These are phyloP conservation scores for Rhodomyrtus psidioides DNA, from an alignment of 441 rosid genomes.

Conservation along the genomic window DNA sequence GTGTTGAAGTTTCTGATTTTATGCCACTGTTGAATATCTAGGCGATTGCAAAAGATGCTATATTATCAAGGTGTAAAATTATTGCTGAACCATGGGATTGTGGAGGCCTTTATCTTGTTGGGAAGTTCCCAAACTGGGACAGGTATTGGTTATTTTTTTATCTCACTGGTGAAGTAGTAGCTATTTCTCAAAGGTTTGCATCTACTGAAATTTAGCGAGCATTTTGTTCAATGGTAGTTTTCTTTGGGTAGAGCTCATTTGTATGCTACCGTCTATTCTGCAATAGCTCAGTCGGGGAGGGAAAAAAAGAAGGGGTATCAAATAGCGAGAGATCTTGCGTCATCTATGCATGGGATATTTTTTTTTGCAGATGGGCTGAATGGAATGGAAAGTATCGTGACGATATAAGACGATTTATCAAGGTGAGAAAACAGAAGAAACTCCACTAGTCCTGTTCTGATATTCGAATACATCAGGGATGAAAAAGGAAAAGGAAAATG, in stretches of 20 bases:
- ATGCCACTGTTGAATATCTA: slow-evolving; percentile 22
- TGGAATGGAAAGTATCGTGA: slow-evolving; percentile 98
- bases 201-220: neutral
- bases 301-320: neutral
- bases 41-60: slow-evolving; percentile 84
- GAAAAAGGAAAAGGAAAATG: neutral
- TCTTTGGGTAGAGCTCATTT: neutral
- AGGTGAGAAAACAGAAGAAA: slow-evolving; percentile 34
- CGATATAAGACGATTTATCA: slow-evolving; percentile 74
- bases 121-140: slow-evolving; percentile 95
- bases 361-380: slow-evolving; percentile 83
- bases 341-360: neutral
- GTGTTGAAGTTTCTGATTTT: neutral
- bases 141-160: slow-evolving; percentile 33
- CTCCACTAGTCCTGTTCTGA: neutral
- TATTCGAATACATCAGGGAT: neutral
- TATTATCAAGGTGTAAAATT: slow-evolving; percentile 78
- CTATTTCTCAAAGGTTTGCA: neutral
- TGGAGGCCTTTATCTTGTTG: slow-evolving; percentile 94
- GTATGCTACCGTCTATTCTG: neutral
- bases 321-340: neutral
- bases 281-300: neutral
- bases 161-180: neutral
- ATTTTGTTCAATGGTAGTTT: neutral
- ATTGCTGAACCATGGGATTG: slow-evolving; percentile 99